phyloP scores from a whole-genome alignment of 2,329 filamentous ascomycete species.

The Akanthomyces uredinophilus region DNA sequence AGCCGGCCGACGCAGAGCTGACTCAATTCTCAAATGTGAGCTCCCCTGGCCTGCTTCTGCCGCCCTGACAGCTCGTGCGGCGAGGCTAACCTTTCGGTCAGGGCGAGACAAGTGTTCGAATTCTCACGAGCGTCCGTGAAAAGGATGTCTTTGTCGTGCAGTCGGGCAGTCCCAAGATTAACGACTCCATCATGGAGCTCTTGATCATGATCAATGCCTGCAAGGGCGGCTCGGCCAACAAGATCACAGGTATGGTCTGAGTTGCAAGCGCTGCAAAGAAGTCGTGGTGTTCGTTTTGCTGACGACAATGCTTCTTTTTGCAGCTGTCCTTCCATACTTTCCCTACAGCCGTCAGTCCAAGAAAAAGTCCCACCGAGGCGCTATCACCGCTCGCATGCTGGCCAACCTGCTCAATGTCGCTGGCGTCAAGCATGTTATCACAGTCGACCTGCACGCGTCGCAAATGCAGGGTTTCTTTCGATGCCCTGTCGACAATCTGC shows the following conservation, averaged over 20 bases:
- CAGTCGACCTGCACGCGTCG: conserved; percentile 91
- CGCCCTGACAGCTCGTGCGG: not conserved
- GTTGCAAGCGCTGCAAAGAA: not conserved
- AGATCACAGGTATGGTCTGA: conserved; percentile 69
- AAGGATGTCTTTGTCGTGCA: conserved; percentile 99
- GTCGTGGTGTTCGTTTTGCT: not conserved
- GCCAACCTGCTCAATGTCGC: conserved; percentile 91
- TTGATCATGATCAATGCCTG: conserved; percentile 99
- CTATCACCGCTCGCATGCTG: conserved; percentile 95
- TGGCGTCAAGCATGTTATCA: conserved; percentile 95
- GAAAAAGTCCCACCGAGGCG: conserved; percentile 95
- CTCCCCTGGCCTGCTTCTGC: conserved; percentile 24
- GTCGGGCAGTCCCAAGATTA: conserved; percentile 92
- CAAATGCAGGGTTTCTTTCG: conserved; percentile 99
- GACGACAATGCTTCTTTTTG: not conserved
- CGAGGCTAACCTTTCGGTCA: conserved; percentile 26
- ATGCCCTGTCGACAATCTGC: conserved; percentile 94
- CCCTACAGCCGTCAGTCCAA: conserved; percentile 99
- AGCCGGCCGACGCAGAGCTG: conserved; percentile 58
- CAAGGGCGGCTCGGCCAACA: conserved; percentile 95
- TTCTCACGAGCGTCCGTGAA: conserved; percentile 76
- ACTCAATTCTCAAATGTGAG: conserved; percentile 66
- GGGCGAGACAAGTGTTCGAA: conserved; percentile 66
- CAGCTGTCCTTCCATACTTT: conserved; percentile 88
- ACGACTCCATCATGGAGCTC: conserved; percentile 98